Evolutionary conservation across 2,329 filamentous ascomycete genomes (phyloP), one percentile per base, ranked within the genome.

Genomic region (Aspergillus neotritici): DNA sequence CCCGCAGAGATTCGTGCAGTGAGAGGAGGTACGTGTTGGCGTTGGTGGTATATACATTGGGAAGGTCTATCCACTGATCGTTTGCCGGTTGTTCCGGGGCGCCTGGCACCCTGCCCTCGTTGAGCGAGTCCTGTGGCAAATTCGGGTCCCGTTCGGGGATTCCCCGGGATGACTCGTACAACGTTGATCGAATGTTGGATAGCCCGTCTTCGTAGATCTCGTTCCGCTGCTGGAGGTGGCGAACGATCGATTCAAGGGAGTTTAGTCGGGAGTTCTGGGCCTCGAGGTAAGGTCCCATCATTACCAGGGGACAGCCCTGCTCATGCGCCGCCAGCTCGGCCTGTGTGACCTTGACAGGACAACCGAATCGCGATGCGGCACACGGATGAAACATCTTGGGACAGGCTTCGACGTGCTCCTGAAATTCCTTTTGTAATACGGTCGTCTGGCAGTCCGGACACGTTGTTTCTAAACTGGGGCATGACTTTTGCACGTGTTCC

Each of bases 1-100:
- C 76, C 10, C 79, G 76, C 13, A 83, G 68, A 15, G 73, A 75
- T 53, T 82, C 79, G 55, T 82, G 78, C 38, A 82, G 71, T 2
- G 75, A 77, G 17, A 82, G 72, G 2, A 83, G 69, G 52, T 82
- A 79, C 40, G 78, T 76, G 16, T 77, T 73, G 48, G 52, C 50
- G 25, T 67, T 64, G 38, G 68, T 60, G 41, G 66, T 59, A 15
- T 58, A 58, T 4, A 56, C 47, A 36, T 56, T 59, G 7, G 63
- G 55, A 25, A 38, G 35, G 21, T 55, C 54, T 16, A 38, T n/a
- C 14, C 42, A 44, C 35, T 52, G 42, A 32, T 54, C 52, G 32
- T 41, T 54, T 14, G 43, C 12, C 28, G 41, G 21, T 25, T 25
- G 21, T 25, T 25, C 21, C 21, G 21, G 21, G 21, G 21, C 21